Conservation (phyloP, 2,329 filamentous ascomycete genomes). For the Annulohypoxylon truncatum region DNA sequence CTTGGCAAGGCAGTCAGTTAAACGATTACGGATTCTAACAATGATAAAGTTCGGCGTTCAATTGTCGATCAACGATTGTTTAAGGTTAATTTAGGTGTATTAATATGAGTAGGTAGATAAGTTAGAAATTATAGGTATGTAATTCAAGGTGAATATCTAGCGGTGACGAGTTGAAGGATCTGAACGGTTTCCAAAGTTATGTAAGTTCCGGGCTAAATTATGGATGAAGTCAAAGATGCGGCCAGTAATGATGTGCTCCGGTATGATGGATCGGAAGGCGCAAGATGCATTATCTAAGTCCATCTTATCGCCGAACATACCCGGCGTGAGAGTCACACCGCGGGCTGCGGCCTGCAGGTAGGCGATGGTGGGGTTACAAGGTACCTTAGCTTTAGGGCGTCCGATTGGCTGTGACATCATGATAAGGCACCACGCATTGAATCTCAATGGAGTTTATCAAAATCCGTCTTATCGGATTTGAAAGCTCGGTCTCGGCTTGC, state of each 20-base stretch:
- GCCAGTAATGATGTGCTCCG: conserved; percentile 10
- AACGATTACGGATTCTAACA: conserved; percentile 9
- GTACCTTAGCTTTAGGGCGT: conserved; percentile 8
- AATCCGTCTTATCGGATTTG: conserved; percentile 29
- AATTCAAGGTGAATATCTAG: neutral
- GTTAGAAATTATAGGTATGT: neutral
- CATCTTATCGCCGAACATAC: conserved; percentile 41
- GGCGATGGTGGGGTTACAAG: conserved; percentile 3
- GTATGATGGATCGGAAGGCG: conserved; percentile 14
- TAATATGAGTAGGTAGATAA: neutral
- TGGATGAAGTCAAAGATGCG: conserved; percentile 21
- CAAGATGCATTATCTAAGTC: conserved; percentile 37
- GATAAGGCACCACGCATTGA: conserved; percentile 15
- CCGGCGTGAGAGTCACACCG: conserved; percentile 24
- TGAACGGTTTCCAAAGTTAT: neutral
- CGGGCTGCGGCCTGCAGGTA: neutral
- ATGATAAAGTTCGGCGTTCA: neutral
- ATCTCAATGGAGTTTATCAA: conserved; percentile 22
- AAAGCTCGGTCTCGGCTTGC: conserved; percentile 32
- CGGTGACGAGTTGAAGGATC: conserved; percentile 1
- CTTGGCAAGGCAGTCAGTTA: conserved; percentile 11
- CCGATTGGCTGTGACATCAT: conserved; percentile 46
- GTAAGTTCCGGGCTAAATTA: conserved; percentile 5
- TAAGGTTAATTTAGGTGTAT: conserved; percentile 8
- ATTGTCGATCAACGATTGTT: neutral